These are phyloP conservation scores for Drechslerella coelobrocha DNA, from an alignment of 2,329 filamentous ascomycete genomes.

Conservation along the genomic window DNA sequence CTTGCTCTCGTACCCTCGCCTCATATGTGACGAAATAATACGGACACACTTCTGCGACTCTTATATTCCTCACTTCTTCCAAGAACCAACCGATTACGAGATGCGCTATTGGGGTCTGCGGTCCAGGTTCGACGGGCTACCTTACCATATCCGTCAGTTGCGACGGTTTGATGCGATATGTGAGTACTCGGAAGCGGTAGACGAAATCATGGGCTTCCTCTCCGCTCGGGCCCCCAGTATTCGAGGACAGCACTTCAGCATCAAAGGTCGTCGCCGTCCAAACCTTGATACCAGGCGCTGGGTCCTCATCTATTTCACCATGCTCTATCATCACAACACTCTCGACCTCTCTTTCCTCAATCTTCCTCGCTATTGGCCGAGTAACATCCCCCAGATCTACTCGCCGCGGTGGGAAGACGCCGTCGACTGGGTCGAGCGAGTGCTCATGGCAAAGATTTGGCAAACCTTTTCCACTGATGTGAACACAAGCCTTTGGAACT, in stretches of 20 bases:
- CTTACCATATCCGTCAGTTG: conserved; percentile 39
- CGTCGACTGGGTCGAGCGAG: conserved; percentile 40
- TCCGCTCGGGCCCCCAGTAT: conserved; percentile 24
- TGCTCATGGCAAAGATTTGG: conserved; percentile 47
- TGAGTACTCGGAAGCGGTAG: conserved; percentile 34
- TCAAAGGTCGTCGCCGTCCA: conserved; percentile 29
- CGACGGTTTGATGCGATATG: conserved; percentile 30
- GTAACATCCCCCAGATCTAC: conserved; percentile 22
- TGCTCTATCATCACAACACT: conserved; percentile 45
- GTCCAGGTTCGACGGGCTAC: conserved; percentile 30
- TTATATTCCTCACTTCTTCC: conserved; percentile 37
- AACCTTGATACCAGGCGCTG: conserved; percentile 27
- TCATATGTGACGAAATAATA: conserved; percentile 42
- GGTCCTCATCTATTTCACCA: conserved; percentile 42
- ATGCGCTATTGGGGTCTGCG: conserved; percentile 15
- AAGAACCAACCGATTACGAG: conserved; percentile 29
- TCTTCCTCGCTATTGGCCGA: conserved; percentile 34
- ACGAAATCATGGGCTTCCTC: conserved; percentile 36
- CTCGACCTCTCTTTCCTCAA: conserved; percentile 35
- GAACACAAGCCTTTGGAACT: conserved; percentile 30
- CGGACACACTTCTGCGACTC: conserved; percentile 28
- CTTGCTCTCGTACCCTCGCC: conserved; percentile 37
- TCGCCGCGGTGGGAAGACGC: conserved; percentile 40
- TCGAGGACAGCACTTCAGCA: conserved; percentile 39
- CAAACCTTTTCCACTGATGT: conserved; percentile 31